Evolutionary conservation across 129 eudicot species (phyloP), one percentile per base, ranked within the genome.

Genomic region (Arctium minus): DNA sequence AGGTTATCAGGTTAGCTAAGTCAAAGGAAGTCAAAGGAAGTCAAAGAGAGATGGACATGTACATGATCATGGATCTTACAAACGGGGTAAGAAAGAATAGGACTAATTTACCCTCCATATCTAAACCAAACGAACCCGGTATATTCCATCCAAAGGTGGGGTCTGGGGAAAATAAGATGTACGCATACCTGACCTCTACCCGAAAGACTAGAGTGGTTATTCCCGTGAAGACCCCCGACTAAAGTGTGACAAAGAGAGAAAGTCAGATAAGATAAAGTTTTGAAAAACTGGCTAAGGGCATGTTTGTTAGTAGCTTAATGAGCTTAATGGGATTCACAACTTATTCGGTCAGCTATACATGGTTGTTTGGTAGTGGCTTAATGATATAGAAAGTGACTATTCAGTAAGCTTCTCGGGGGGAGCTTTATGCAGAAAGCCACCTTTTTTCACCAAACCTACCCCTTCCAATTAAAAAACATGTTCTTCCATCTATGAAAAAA

Each of bases 41-140:
- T 42, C 76, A 4, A 31, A 78, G n/a, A 13, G 29, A 29, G 70
- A 67, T 2, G 2, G 27, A 56, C 7, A 56, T n/a, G 27, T n/a
- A 56, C 67, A 56, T n/a, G 15, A 56, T 44, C 33, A 13, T 15
- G 29, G 60, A 13, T 72, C 76, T 56, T 39, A 40, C 42, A 8
- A 65, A 31, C 31, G 68, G 35, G 15, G 17, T 60, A 60, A 70
- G 74, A 78, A 32, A 78, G 36, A 56, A 37, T 67, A 53, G 35
- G 75, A 62, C 35, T 22, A 17, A 46, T 80, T 78, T 84, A 84
- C 87, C 84, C 90, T 87, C 97, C 97, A 96, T 42, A 96, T 96
- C 80, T 93, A 17, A 60, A 60, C 8, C 68, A 60, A 60, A 60
- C 8, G 9, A 60, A 60, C 29, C 29, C 30, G 3, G 29, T 60